These are phyloP conservation scores for Eutrema yunnanense DNA, from an alignment of 345 rosid genomes.

Conservation along the genomic window DNA sequence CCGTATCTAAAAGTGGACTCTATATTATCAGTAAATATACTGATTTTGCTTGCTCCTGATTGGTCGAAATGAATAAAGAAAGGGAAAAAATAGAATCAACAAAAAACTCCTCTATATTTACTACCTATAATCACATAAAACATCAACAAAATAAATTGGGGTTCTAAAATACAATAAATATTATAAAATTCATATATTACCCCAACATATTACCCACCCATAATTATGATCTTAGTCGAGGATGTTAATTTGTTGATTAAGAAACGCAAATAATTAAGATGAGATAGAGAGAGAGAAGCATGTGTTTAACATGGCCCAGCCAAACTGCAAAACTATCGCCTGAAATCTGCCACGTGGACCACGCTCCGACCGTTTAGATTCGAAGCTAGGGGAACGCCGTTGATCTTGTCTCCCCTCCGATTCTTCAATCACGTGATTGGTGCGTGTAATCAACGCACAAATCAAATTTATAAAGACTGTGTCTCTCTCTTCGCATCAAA, in stretches of 20 bases:
- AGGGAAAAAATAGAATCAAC: too few relatives aligned
- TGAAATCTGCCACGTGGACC: background rate
- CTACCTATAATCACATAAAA: too few relatives aligned
- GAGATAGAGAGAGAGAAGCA: background rate
- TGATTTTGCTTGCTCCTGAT: too few relatives aligned
- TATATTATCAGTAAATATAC: too few relatives aligned
- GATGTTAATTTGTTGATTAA: background rate
- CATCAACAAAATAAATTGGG: too few relatives aligned
- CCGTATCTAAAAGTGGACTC: too few relatives aligned
- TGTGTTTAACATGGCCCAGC: constrained; percentile 13
- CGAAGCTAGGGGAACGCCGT: background rate
- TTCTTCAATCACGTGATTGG: background rate
- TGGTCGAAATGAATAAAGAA: too few relatives aligned
- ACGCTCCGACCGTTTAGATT: background rate
- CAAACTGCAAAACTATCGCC: constrained; percentile 10
- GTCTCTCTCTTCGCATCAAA: constrained; percentile 15
- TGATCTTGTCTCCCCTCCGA: constrained; percentile 7
- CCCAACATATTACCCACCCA: too few relatives aligned
- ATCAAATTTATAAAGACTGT: background rate
- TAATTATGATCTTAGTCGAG: too few relatives aligned
- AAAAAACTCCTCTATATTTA: too few relatives aligned
- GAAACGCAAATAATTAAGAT: background rate
- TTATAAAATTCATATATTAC: too few relatives aligned
- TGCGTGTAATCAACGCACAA: background rate
- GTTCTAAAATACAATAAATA: too few relatives aligned